Evolutionary conservation across 2,329 filamentous ascomycete genomes (phyloP), one percentile per base, ranked within the genome.

Genomic region (Claviceps sp.): DNA sequence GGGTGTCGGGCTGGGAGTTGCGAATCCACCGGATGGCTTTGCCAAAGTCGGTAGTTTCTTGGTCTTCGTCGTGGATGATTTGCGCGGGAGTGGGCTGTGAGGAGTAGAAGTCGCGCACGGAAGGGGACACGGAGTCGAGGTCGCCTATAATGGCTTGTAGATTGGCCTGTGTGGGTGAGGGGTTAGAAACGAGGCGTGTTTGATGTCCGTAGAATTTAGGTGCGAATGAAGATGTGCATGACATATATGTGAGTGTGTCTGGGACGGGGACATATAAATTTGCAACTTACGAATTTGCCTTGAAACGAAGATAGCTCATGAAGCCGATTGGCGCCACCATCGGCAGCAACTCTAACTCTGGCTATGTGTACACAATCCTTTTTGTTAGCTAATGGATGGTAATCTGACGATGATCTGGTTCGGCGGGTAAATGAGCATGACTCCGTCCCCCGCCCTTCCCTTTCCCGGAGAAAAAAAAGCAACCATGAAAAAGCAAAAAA

Each of bases 1-100:
- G 63, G 1, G 61, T 57, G 22, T 55, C 34, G 5, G 67, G 54
- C 43, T 65, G 55, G 30, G 65, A 59, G 2, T 61, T 59, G 47
- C 76, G 76, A 56, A 82, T 75, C 67, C 76, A 84, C 57, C 67
- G 73, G 58, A 85, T 78, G 60, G 82, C 87, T 72, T 98, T 98
- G 60, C 79, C 83, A 60, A 97, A 95, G 66, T 98, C 93, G 30
- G 93, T 95, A 20, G 84, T 85, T 59, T 94, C 79, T 67, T 97
- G 88, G 63, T 94, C 87, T n/a, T 74, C 65, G 56, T 91, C 82
- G 59, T 81, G 72, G 57, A 88, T 75, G 50, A 97, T 73, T 13
- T 73, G 62, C 2, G 88, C 73, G 66, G 64, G 66, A 20, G 51
- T 62, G 16, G 63, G 65, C 50, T 76, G 73, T 22, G 72, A 69